Base-by-base conservation (phyloP, 2,329 filamentous ascomycete genomes). In the Aspergillus jensenii region DNA sequence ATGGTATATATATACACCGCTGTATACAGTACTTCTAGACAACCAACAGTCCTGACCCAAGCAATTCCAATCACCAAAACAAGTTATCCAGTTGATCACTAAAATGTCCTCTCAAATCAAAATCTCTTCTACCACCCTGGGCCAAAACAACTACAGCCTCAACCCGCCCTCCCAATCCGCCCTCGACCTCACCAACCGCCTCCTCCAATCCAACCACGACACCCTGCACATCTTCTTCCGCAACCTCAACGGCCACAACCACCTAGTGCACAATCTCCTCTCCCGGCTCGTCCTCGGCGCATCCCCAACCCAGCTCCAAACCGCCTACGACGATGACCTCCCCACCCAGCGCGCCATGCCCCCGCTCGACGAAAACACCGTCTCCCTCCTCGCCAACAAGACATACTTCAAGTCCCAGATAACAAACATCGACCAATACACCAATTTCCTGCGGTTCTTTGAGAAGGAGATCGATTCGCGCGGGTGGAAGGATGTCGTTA, bases 391-490 rank as follows among this genome's bases (percentile, higher is more conserved):
- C 4, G 15, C 12, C 15, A 60, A 68, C 55, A 33, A 49, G 3
- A 58, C 49, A 3, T 25, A 23, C n/a, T 75, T 76, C 64, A 51
- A 52, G 47, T 43, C 63, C 52, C 17, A 41, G 6, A 58, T 92
- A 9, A 25, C 31, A 4, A 9, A 44, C 15, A 52, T 46, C 25
- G n/a, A 14, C 33, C 74, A 83, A 71, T 93, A 92, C 67, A 74
- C 83, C 15, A 84, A 89, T 62, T 92, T 89, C 68, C 79, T 93
- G 0, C 74, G 77, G 23, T 93, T 89, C 77, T 93, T 89, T 75
- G 81, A 88, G 66, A 68, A 73, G 2, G 85, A 90, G 67, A 88
- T 93, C n/a, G 81, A 84, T 4, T 68, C 70, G 40, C 78, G 79
- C 15, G 81, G 82, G 1, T 89, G 84, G 82, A 71, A 86, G 65